These are phyloP conservation scores for Suillus sp. DNA, from an alignment of 768 basidiomycete genomes.

Conservation along the genomic window DNA sequence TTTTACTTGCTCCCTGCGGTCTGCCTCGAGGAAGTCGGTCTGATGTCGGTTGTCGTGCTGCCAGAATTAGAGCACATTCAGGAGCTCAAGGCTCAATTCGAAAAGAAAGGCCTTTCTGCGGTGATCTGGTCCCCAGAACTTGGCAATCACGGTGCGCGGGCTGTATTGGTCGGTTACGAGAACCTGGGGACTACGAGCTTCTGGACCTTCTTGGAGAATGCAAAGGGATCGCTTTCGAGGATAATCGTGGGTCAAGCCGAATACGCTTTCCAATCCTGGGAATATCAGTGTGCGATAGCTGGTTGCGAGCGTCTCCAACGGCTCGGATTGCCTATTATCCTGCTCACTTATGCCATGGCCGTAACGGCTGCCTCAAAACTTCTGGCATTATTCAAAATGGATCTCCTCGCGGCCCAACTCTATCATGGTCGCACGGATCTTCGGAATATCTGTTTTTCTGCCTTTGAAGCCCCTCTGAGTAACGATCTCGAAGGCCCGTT, in stretches of 20 bases:
- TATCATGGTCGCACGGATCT: background rate
- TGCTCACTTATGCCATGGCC: background rate
- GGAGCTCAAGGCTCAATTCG: background rate
- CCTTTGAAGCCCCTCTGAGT: background rate
- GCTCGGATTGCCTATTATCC: background rate
- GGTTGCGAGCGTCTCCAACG: background rate
- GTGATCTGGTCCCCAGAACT: background rate
- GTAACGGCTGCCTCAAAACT: background rate
- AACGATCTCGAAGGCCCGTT: background rate
- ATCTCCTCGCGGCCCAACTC: background rate
- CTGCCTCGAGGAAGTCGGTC: background rate
- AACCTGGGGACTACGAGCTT: background rate
- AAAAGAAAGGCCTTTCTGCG: background rate
- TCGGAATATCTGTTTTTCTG: background rate
- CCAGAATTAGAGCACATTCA: background rate
- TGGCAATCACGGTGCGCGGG: background rate
- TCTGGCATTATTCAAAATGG: background rate
- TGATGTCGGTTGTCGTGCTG: background rate
- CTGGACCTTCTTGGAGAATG: background rate
- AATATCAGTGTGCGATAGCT: background rate
- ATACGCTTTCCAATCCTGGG: background rate
- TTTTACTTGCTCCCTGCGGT: background rate
- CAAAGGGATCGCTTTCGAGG: background rate
- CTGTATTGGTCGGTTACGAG: background rate
- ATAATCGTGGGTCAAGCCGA: background rate